Evolutionary conservation across 169 alveolate species (phyloP).

Genomic region (Plasmodium berghei): DNA sequence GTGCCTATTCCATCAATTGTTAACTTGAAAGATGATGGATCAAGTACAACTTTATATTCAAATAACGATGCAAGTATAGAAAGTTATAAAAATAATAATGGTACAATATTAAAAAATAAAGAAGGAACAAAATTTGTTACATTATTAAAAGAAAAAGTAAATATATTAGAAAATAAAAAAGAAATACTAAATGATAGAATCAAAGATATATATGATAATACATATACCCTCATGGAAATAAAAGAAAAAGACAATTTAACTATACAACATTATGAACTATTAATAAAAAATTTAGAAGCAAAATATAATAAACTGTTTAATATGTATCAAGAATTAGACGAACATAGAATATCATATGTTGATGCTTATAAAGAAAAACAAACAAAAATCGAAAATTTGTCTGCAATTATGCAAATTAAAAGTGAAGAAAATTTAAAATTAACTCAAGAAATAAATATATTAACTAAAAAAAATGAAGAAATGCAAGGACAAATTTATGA

Average conservation of each 20-base stretch:
- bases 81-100: not conserved
- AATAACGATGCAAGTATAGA: conserved; percentile 15
- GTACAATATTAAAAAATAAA: conserved; percentile 20
- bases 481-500: conserved; percentile 76
- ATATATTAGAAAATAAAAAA: conserved; percentile 40
- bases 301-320: conserved; percentile 70
- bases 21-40: conserved; percentile 18
- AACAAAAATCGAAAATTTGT: conserved; percentile 59
- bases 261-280: conserved; percentile 61
- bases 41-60: conserved; percentile 45
- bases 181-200: conserved; percentile 50
- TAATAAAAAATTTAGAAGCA: conserved; percentile 61
- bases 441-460: conserved; percentile 60
- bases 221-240: conserved; percentile 36
- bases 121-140: conserved; percentile 12
- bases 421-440: conserved; percentile 70
- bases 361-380: conserved; percentile 75
- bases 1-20: conserved; percentile 4
- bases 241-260: conserved; percentile 64
- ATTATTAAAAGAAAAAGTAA: conserved; percentile 39
- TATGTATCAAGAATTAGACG: conserved; percentile 76
- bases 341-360: conserved; percentile 68
- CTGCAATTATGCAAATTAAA: conserved; percentile 72
- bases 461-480: conserved; percentile 66
- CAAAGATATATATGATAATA: conserved; percentile 62